Conservation (phyloP, 306 rosid species). For the Dalbergia oliveri region DNA sequence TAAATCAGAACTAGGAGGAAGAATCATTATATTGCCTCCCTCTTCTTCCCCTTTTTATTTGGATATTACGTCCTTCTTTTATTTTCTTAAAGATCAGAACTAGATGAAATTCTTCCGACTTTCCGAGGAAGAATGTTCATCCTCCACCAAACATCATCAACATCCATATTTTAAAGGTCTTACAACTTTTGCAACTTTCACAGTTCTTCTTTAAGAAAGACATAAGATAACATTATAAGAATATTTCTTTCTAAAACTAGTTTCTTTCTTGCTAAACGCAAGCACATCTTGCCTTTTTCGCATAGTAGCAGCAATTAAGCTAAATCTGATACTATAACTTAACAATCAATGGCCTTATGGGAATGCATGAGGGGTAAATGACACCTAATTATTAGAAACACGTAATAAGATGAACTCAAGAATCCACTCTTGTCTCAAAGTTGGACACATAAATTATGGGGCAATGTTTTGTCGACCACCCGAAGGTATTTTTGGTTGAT, state of each 20-base stretch:
- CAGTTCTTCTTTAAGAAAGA: too few relatives aligned
- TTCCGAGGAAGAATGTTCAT: too few relatives aligned
- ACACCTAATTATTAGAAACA: not conserved
- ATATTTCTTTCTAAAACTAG: too few relatives aligned
- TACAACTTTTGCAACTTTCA: too few relatives aligned
- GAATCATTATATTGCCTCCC: conserved; percentile 44
- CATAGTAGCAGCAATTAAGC: not conserved
- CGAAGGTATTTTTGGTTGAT: conserved; percentile 14
- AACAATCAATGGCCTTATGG: not conserved
- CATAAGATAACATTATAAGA: too few relatives aligned
- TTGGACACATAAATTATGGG: too few relatives aligned
- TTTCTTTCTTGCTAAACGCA: not conserved
- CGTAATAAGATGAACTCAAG: too few relatives aligned
- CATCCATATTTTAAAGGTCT: too few relatives aligned
- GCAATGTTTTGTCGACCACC: too few relatives aligned
- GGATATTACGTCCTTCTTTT: conserved; percentile 12
- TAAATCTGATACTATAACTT: not conserved
- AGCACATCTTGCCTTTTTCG: not conserved
- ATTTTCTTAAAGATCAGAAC: not conserved
- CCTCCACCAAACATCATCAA: too few relatives aligned
- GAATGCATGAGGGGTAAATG: not conserved
- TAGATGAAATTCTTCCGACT: too few relatives aligned
- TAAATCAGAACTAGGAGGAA: not conserved
- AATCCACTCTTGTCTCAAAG: too few relatives aligned
- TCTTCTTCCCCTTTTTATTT: conserved; percentile 35